These are phyloP conservation scores for Rhodamnia argentea DNA, from an alignment of 345 rosid genomes.

Conservation along the genomic window DNA sequence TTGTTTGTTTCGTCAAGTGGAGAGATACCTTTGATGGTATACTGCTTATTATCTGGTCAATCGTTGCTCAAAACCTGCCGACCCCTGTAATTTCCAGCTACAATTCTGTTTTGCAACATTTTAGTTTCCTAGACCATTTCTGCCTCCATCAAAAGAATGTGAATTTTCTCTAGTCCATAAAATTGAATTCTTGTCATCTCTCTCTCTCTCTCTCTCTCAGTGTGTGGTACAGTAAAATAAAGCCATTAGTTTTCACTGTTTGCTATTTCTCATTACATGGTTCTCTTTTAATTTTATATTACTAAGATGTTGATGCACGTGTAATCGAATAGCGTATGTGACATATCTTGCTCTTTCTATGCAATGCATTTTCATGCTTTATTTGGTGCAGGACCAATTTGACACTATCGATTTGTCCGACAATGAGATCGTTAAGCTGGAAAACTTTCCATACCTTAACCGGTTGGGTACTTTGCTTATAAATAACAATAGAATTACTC, in stretches of 20 bases:
- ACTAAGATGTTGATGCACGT: background rate
- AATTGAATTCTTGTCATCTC: background rate
- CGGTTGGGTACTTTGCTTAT: conserved; percentile 86
- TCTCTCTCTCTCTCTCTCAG: background rate
- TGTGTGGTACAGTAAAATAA: background rate
- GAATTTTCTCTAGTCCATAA: background rate
- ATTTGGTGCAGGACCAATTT: conserved; percentile 75
- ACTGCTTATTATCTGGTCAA: background rate
- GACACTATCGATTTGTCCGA: conserved; percentile 96
- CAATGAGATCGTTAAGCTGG: conserved; percentile 98
- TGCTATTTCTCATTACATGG: background rate
- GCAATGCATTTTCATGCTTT: background rate
- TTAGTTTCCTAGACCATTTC: background rate
- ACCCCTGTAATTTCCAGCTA: background rate
- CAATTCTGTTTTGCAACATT: background rate
- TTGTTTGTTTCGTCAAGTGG: background rate
- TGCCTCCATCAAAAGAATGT: background rate
- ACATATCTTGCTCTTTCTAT: background rate
- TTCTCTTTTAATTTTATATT: background rate
- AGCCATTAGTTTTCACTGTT: background rate
- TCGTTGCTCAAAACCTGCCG: background rate
- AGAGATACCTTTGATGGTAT: background rate
- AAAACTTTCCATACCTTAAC: conserved; percentile 76
- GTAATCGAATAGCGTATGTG: background rate
- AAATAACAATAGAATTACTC: conserved; percentile 89